These are phyloP conservation scores for Naganishia onofrii DNA, from an alignment of 768 basidiomycete genomes.

Conservation along the genomic window DNA sequence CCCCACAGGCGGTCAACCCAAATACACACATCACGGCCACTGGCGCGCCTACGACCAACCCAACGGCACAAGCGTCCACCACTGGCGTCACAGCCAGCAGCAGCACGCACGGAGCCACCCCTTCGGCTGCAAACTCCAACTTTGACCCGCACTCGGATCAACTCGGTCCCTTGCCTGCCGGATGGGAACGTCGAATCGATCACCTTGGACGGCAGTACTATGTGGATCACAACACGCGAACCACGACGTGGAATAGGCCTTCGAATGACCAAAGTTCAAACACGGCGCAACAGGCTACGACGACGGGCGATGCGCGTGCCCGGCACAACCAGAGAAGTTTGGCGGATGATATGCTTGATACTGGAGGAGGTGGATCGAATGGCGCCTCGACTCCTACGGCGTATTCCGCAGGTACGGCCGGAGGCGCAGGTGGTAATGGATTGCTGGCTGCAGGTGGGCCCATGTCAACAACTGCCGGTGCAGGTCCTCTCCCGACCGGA, in stretches of 20 bases:
- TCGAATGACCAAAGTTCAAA: constrained; percentile 73
- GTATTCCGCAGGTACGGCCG: constrained; percentile 36
- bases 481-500: constrained; percentile 85
- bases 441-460: constrained; percentile 41
- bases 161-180: constrained; percentile 79
- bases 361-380: constrained; percentile 53
- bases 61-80: constrained; percentile 45
- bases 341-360: constrained; percentile 54
- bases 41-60: constrained; percentile 44
- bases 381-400: constrained; percentile 40
- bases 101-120: constrained; percentile 30
- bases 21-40: constrained; percentile 3
- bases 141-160: constrained; percentile 96
- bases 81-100: constrained; percentile 43
- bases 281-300: constrained; percentile 55
- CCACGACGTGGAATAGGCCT: constrained; percentile 96
- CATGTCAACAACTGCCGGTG: constrained; percentile 65
- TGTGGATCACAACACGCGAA: constrained; percentile 96
- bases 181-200: constrained; percentile 97
- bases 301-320: constrained; percentile 50
- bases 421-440: constrained; percentile 6
- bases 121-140: constrained; percentile 62
- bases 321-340: constrained; percentile 52
- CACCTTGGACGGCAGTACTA: constrained; percentile 95
- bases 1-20: constrained; percentile 51